phyloP scores from a whole-genome alignment of 169 alveolate species.

The Eimeria necatrix region DNA sequence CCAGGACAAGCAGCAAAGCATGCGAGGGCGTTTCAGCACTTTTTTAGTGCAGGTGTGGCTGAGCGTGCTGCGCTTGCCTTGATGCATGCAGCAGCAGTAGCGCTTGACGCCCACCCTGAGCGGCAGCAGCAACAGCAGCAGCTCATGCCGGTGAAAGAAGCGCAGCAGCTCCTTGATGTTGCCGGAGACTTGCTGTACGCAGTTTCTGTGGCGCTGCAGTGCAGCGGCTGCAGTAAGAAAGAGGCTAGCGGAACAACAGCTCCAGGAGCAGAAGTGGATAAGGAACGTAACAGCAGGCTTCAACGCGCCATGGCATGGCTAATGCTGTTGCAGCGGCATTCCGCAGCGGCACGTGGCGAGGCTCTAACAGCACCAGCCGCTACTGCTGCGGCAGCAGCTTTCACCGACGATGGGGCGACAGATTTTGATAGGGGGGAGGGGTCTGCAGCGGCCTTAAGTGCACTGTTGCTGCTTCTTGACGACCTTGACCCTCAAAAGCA shows the following conservation, averaged over 20 bases:
- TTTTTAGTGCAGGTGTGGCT: constrained; percentile 10
- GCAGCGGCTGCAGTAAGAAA: constrained; percentile 26
- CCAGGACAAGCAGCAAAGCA: constrained; percentile 42
- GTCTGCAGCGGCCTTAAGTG: constrained; percentile 74
- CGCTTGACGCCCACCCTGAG: constrained; percentile 44
- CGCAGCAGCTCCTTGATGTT: constrained; percentile 70
- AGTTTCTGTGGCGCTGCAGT: constrained; percentile 48
- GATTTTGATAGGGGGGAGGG: constrained; percentile 71
- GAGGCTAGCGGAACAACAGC: not conserved
- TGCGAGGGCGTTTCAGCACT: constrained; percentile 56
- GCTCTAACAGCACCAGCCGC: not conserved
- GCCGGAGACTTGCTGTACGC: constrained; percentile 72
- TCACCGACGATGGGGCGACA: not conserved
- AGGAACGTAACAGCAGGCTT: constrained; percentile 6
- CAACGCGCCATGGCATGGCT: constrained; percentile 75
- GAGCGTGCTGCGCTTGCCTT: constrained; percentile 56
- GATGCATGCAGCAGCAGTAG: constrained; percentile 75
- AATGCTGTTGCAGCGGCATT: constrained; percentile 73
- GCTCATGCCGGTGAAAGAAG: constrained; percentile 4
- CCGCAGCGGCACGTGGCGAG: constrained; percentile 70
- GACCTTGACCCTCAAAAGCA: constrained; percentile 29
- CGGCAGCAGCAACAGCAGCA: constrained; percentile 62
- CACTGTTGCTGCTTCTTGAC: constrained; percentile 69
- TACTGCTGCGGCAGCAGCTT: not conserved
- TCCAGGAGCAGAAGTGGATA: not conserved